A percentile compares a stretch with the other conserved stretches of the same genome.
Evolutionary conservation across 2,329 filamentous ascomycete species (phyloP).

Genomic region (Microdochium nivale): DNA sequence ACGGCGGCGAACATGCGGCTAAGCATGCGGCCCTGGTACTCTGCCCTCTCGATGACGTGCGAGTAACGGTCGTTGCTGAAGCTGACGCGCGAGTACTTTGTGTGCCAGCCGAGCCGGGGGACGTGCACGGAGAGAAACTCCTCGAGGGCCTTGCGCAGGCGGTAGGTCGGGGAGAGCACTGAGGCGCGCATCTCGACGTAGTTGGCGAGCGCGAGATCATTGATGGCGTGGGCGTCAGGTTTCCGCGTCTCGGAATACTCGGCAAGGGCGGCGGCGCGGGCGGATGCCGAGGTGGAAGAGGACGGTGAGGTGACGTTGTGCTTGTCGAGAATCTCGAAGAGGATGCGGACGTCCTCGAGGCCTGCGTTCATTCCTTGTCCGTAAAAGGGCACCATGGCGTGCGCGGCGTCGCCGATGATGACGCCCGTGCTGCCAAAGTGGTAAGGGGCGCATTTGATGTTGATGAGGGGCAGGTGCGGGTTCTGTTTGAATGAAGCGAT

Average conservation of each 20-base stretch:
- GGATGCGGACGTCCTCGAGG: slow-evolving; percentile 82
- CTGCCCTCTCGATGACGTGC: slow-evolving; percentile 63
- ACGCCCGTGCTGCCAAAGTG: slow-evolving; percentile 71
- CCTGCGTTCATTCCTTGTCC: slow-evolving; percentile 97
- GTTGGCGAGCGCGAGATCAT: slow-evolving; percentile 83
- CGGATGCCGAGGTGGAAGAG: slow-evolving; percentile 42
- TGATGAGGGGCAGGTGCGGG: slow-evolving; percentile 87
- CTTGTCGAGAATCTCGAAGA: slow-evolving; percentile 75
- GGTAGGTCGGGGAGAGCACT: slow-evolving; percentile 70
- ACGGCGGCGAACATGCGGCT: slow-evolving; percentile 13
- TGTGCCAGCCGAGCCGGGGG: slow-evolving; percentile 77
- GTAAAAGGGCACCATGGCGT: slow-evolving; percentile 98
- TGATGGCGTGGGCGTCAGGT: slow-evolving; percentile 80
- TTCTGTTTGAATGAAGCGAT: slow-evolving; percentile 69
- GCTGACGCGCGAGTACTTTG: slow-evolving; percentile 85
- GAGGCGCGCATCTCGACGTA: slow-evolving; percentile 90
- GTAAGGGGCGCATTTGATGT: slow-evolving; percentile 85
- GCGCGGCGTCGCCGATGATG: slow-evolving; percentile 86
- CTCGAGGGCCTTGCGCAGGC: slow-evolving; percentile 76
- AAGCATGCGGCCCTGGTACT: slow-evolving; percentile 50
- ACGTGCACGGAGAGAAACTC: slow-evolving; percentile 71
- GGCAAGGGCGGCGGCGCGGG: slow-evolving; percentile 61
- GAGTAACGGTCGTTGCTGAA: slow-evolving; percentile 92
- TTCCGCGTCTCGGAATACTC: slow-evolving; percentile 69
- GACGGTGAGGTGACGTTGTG: slow-evolving; percentile 42